Conservation (phyloP, 73 alveolate genomes). For the Paramecium pentaurelia region DNA sequence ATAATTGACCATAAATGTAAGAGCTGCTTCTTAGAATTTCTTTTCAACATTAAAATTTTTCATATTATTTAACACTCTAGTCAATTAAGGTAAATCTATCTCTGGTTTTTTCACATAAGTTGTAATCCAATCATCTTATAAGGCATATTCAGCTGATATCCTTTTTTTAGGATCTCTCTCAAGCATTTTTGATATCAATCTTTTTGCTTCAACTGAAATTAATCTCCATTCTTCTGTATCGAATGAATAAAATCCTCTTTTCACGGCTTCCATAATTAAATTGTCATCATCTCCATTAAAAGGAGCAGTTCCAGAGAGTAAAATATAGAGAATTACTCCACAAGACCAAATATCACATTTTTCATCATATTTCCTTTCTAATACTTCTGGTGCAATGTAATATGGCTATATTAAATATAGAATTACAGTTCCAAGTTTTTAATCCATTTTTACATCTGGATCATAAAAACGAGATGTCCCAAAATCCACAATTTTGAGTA, state of each 20-base stretch:
- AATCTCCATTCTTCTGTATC: conserved; percentile 69
- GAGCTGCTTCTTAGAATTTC: conserved; percentile 76
- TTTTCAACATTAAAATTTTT: conserved; percentile 67
- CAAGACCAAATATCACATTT: conserved; percentile 84
- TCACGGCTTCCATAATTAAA: conserved; percentile 68
- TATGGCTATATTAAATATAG: conserved; percentile 37
- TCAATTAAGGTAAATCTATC: conserved; percentile 43
- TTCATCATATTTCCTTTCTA: conserved; percentile 75
- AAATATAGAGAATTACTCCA: conserved; percentile 79
- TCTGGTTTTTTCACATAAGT: conserved; percentile 21
- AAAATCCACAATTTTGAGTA: conserved; percentile 56
- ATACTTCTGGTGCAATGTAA: conserved; percentile 75
- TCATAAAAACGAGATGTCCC: conserved; percentile 58
- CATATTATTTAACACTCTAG: conserved; percentile 64
- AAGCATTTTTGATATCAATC: conserved; percentile 60
- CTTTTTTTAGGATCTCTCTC: conserved; percentile 69
- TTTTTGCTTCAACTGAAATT: conserved; percentile 85
- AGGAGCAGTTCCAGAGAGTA: conserved; percentile 76
- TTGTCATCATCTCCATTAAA: conserved; percentile 77
- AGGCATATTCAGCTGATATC: conserved; percentile 74
- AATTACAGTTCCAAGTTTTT: conserved; percentile 60
- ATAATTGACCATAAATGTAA: conserved; percentile 70
- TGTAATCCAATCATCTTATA: conserved; percentile 75
- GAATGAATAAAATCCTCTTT: conserved; percentile 65
- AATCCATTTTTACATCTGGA: conserved; percentile 58